Base-by-base conservation (phyloP, 257 asterid genomes). In the Capsicum baccatum region DNA sequence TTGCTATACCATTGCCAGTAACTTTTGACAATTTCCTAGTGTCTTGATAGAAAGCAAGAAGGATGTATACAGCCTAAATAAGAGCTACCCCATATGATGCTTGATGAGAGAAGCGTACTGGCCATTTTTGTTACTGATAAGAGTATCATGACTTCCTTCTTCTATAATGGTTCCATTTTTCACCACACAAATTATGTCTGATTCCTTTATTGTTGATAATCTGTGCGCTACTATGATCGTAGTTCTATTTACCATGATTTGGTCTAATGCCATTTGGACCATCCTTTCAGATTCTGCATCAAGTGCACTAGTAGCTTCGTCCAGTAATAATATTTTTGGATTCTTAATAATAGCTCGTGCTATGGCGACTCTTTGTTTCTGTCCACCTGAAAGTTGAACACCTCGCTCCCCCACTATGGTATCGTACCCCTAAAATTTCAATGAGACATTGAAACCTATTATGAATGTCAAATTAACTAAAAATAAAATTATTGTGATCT, bases 401-500 rank as follows among this genome's bases (percentile, higher is more conserved):
- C 97, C 97, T 68, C 97, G 70, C 73, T 93, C 97, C 15, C 95
- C 97, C 33, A 92, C 97, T 88, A 86, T 79, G 0, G 97, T 93
- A 50, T 91, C 95, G 4, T 91, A 92, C 8, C 97, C 97, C 93
- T 92, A 87, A 85, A 44, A 44, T 44, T 44, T 44, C 8, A 44
- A 44, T 44, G 48, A 44, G 48, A 44, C 6, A 44, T 3, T 44
- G 48, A 44, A 44, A 44, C 0, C 48, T 44, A 44, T 44, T 44
- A 39, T 0, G 33, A 26, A 26, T 26, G 33, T 26, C 33, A 2
- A 26, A 26, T 26, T 26, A 44, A 44, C 48, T 44, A 5, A 44
- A 44, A 3, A 5, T 44, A 44, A 44, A 44, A 44, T 6, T 44
- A 44, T 44, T 44, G 48, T 4, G 48, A 44, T 44, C 48, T 44